These are phyloP conservation scores for Chrysanthemum seticuspe DNA, from an alignment of 129 eudicot species.

Conservation along the genomic window DNA sequence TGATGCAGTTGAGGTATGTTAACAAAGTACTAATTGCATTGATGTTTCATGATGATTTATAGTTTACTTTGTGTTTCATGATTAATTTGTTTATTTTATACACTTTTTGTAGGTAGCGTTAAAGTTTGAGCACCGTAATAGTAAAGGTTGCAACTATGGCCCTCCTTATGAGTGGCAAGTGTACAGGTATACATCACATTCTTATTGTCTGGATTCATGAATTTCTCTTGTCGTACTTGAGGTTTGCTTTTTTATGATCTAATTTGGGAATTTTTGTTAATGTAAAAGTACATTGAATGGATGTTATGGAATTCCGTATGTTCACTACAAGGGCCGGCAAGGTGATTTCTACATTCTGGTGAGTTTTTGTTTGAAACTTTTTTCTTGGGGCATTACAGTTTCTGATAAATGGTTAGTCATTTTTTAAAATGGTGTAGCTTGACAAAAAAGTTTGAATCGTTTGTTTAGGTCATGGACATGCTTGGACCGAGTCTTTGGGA, in stretches of 20 bases:
- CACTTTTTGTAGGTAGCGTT: conserved; percentile 66
- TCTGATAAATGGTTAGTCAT: background rate
- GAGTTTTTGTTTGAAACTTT: conserved; percentile 32
- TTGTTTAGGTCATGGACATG: conserved; percentile 92
- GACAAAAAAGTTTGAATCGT: background rate
- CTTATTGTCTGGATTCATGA: conserved; percentile 1
- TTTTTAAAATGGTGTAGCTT: conserved; percentile 2
- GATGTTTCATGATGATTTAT: conserved; percentile 2
- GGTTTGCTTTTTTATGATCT: conserved; percentile 8
- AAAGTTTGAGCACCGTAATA: conserved; percentile 98
- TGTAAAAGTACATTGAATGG: conserved; percentile 70
- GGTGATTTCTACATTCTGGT: conserved; percentile 98
- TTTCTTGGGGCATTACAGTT: background rate
- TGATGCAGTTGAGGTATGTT: conserved; percentile 89
- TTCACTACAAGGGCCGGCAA: conserved; percentile 95
- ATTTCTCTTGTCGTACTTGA: too few relatives aligned
- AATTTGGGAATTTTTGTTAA: conserved; percentile 9
- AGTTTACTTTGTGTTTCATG: background rate
- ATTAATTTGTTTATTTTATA: background rate
- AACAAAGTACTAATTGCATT: background rate
- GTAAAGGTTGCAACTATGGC: conserved; percentile 98
- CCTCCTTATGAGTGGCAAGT: conserved; percentile 99
- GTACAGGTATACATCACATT: conserved; percentile 62
- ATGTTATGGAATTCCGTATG: conserved; percentile 94
- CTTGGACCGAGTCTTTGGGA: conserved; percentile 99